phyloP scores from a whole-genome alignment of 1,284 basidiomycete genomes.

The Meripilus lineatus region DNA sequence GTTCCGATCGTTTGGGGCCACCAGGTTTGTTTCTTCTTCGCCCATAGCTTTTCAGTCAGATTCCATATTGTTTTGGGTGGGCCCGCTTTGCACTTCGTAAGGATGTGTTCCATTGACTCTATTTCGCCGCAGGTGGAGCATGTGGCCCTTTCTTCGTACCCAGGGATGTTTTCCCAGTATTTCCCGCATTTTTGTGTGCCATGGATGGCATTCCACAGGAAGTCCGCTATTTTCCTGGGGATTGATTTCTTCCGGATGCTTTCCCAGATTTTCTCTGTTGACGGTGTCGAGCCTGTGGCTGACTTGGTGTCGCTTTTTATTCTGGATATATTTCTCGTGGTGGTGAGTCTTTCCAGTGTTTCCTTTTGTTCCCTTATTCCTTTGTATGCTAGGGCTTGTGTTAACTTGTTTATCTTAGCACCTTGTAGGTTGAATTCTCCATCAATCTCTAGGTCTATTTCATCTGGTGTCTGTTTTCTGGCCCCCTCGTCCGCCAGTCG shows the following conservation, averaged over 20 bases:
- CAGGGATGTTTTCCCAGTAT: slow-evolving; percentile 23
- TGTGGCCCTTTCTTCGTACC: slow-evolving; percentile 16
- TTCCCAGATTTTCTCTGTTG: no score
- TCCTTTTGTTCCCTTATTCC: slow-evolving; percentile 11
- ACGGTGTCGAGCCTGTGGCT: no score
- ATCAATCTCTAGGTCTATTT: neutral
- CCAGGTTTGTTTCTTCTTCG: slow-evolving; percentile 8
- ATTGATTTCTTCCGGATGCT: no score
- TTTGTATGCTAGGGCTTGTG: slow-evolving; percentile 22
- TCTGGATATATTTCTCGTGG: neutral
- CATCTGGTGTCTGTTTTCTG: neutral
- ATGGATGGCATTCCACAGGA: slow-evolving; percentile 27
- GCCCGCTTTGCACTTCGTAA: slow-evolving; percentile 19
- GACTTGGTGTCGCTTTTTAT: no score
- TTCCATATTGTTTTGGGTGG: slow-evolving; percentile 22
- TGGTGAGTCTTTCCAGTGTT: neutral
- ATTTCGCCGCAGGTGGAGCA: slow-evolving; percentile 19
- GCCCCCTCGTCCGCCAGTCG: neutral
- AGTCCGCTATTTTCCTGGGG: slow-evolving; percentile 17
- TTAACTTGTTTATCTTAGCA: slow-evolving; percentile 16
- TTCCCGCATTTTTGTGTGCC: slow-evolving; percentile 21
- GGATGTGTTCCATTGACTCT: slow-evolving; percentile 28
- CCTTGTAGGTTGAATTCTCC: slow-evolving; percentile 11
- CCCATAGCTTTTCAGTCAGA: slow-evolving; percentile 15
- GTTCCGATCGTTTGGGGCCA: slow-evolving; percentile 7